A percentile compares a stretch with the other conserved stretches of the same genome.
Evolutionary conservation across 768 basidiomycete genomes (phyloP).

Genomic region (Termitomyces sp.): DNA sequence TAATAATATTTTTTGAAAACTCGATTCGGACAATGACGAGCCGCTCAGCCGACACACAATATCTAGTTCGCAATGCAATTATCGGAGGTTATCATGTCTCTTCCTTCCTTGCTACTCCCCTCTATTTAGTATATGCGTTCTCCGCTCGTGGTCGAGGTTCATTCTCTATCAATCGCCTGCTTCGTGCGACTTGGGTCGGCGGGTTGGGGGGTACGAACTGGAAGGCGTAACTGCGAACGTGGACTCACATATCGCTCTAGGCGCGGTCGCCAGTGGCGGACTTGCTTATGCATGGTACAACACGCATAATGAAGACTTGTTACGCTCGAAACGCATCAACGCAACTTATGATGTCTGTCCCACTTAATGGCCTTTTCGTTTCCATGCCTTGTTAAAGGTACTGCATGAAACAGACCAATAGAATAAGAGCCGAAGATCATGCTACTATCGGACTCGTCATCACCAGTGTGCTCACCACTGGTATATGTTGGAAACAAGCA

Average conservation of each 20-base stretch:
- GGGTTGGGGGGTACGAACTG: conserved; percentile 46
- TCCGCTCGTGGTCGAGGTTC: conserved; percentile 48
- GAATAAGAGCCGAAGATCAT: conserved; percentile 65
- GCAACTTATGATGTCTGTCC: conserved; percentile 51
- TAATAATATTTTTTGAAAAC: neutral
- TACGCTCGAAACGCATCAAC: conserved; percentile 43
- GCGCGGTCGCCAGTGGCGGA: conserved; percentile 45
- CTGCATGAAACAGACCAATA: conserved; percentile 35
- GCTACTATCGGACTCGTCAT: conserved; percentile 69
- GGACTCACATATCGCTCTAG: conserved; percentile 22
- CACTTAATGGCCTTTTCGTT: conserved; percentile 1
- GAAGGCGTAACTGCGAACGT: neutral
- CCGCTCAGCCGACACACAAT: conserved; percentile 54
- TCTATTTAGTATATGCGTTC: conserved; percentile 49
- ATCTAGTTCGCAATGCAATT: conserved; percentile 60
- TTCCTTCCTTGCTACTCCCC: conserved; percentile 58
- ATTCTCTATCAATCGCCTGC: conserved; percentile 52
- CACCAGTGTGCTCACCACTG: conserved; percentile 57
- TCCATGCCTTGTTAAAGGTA: neutral
- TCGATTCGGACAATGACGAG: conserved; percentile 3
- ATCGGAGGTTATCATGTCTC: conserved; percentile 61
- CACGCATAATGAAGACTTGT: conserved; percentile 41
- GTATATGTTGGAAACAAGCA: conserved; percentile 69
- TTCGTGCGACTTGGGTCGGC: conserved; percentile 72
- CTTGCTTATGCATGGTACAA: conserved; percentile 58